Percentiles rank a stretch among this genome's conserved stretches.
These are phyloP conservation scores for Beauveria varroae DNA, from an alignment of 2,329 filamentous ascomycete genomes.

Conservation along the genomic window DNA sequence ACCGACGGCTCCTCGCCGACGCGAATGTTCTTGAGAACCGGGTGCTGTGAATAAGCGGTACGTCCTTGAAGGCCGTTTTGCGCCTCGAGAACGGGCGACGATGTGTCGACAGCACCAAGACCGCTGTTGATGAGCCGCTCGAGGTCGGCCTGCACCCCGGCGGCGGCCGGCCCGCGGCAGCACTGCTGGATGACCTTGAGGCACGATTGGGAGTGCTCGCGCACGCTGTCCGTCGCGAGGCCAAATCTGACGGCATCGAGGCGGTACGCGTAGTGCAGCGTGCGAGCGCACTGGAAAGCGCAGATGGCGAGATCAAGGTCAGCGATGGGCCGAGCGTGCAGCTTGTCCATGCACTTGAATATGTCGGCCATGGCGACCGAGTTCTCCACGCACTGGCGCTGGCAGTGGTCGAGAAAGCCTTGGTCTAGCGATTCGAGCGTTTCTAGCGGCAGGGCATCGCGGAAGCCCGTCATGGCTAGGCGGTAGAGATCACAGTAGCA, in stretches of 20 bases:
- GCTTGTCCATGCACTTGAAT: slow-evolving; percentile 42
- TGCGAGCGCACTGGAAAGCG: slow-evolving; percentile 46
- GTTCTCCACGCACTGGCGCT: slow-evolving; percentile 45
- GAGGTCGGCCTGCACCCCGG: slow-evolving; percentile 39
- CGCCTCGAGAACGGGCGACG: slow-evolving; percentile 8
- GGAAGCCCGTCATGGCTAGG: slow-evolving; percentile 42
- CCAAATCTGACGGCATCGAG: slow-evolving; percentile 35
- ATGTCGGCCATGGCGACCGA: slow-evolving; percentile 48
- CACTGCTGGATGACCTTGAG: slow-evolving; percentile 43
- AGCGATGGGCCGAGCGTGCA: slow-evolving; percentile 44
- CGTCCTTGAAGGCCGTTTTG: slow-evolving; percentile 8
- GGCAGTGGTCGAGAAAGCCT: slow-evolving; percentile 41
- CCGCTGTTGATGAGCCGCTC: slow-evolving; percentile 44
- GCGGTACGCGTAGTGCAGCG: slow-evolving; percentile 44
- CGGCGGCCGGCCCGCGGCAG: slow-evolving; percentile 42
- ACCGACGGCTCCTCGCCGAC: slow-evolving; percentile 13
- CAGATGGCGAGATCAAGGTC: slow-evolving; percentile 49
- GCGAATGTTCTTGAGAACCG: slow-evolving; percentile 9
- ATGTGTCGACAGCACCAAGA: slow-evolving; percentile 19
- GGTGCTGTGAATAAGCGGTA: slow-evolving; percentile 8
- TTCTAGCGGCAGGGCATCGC: slow-evolving; percentile 40
- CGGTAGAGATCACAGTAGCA: slow-evolving; percentile 52
- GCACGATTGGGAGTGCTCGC: slow-evolving; percentile 44
- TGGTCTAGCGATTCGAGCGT: slow-evolving; percentile 39
- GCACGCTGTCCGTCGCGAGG: slow-evolving; percentile 37